Percentiles rank a stretch among this genome's conserved stretches.
phyloP scores from a whole-genome alignment of 805 yeast species.

The Saccharomyces cerevisiae region DNA sequence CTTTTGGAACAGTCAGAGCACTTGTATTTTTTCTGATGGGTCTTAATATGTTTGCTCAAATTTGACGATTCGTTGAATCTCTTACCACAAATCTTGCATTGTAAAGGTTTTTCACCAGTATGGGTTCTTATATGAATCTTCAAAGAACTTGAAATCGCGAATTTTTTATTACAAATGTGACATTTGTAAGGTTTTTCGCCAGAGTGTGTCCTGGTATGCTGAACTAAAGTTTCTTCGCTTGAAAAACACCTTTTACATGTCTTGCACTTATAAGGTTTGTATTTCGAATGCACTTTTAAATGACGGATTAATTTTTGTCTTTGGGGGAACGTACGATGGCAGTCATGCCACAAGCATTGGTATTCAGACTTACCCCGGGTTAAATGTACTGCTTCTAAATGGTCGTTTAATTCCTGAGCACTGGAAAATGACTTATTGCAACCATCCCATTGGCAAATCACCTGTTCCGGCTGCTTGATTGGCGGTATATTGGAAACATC shows the following conservation, averaged over 20 bases:
- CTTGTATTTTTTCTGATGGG: conserved; percentile 49
- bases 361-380: conserved; percentile 66
- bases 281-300: conserved; percentile 78
- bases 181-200: conserved; percentile 87
- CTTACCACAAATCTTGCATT: conserved; percentile 76
- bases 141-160: conserved; percentile 75
- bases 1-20: conserved; percentile 47
- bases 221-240: conserved; percentile 66
- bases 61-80: conserved; percentile 85
- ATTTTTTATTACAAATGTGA: conserved; percentile 60
- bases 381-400: conserved; percentile 59
- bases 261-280: conserved; percentile 68
- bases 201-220: conserved; percentile 76
- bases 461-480: background rate
- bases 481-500: background rate
- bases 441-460: conserved; percentile 23
- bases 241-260: conserved; percentile 67
- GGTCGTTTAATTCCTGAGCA: conserved; percentile 61
- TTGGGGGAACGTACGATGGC: conserved; percentile 68
- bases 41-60: conserved; percentile 77
- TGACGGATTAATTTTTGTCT: conserved; percentile 83
- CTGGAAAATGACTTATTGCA: conserved; percentile 47
- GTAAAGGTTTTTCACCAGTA: conserved; percentile 83
- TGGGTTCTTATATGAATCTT: conserved; percentile 81
- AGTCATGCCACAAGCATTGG: conserved; percentile 69